A percentile compares a stretch with the other conserved stretches of the same genome.
These are phyloP conservation scores for Pythium myriotylum DNA, from an alignment of 352 stramenopile species.

Conservation along the genomic window DNA sequence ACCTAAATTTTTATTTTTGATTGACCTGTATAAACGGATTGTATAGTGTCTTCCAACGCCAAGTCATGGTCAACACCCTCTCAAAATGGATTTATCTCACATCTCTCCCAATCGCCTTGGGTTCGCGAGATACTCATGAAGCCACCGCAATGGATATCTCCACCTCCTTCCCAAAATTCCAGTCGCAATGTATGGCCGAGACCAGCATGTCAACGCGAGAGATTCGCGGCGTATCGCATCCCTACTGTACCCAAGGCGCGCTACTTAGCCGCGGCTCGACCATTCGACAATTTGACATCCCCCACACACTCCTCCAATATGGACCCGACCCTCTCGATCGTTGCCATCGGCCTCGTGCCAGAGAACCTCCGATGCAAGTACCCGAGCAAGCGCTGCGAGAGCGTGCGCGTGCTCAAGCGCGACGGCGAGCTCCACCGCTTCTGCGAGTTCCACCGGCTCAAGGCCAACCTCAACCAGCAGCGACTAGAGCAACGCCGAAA, in stretches of 20 bases:
- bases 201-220: neutral
- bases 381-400: conserved; percentile 28
- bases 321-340: neutral
- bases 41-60: too few relatives aligned
- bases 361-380: conserved; percentile 31
- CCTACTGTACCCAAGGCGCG: too few relatives aligned
- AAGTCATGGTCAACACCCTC: too few relatives aligned
- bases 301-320: conserved; percentile 4
- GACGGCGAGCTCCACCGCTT: conserved; percentile 39
- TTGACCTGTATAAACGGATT: too few relatives aligned
- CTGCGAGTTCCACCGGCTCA: conserved; percentile 38
- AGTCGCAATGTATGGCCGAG: neutral
- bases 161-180: neutral
- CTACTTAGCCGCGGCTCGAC: neutral
- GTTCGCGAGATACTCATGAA: neutral
- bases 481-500: conserved; percentile 46
- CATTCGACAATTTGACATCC: neutral
- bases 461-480: conserved; percentile 66
- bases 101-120: too few relatives aligned
- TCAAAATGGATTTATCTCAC: too few relatives aligned
- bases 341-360: neutral
- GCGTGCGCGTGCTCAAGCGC: conserved; percentile 35
- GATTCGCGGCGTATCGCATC: too few relatives aligned
- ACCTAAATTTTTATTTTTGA: too few relatives aligned
- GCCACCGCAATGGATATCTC: neutral